Conservation (phyloP, 805 yeast species). For the Candida peoriensis region DNA sequence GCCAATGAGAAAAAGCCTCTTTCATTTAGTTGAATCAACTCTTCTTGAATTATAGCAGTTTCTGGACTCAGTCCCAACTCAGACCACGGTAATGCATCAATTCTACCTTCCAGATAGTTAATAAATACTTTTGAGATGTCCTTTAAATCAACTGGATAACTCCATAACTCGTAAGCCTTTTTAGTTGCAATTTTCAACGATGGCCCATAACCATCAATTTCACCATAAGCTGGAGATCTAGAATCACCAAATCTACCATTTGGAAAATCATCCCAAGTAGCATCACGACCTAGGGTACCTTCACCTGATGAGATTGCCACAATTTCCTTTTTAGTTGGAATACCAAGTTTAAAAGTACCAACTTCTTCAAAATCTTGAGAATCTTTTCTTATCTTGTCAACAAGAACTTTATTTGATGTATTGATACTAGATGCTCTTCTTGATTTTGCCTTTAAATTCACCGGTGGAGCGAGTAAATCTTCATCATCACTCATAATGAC, state of each 20-base stretch:
- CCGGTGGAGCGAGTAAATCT: constrained; percentile 3
- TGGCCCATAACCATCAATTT: constrained; percentile 96
- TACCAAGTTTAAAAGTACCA: constrained; percentile 18
- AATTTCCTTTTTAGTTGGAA: constrained; percentile 48
- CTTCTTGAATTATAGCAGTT: constrained; percentile 89
- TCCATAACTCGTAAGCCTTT: constrained; percentile 75
- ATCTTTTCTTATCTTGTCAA: constrained; percentile 26
- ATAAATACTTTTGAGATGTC: constrained; percentile 68
- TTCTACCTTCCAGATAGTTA: constrained; percentile 67
- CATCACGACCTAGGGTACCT: constrained; percentile 81
- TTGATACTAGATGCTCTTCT: constrained; percentile 21
- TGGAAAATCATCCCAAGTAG: constrained; percentile 96
- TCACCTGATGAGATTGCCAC: constrained; percentile 80
- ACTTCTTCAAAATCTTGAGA: constrained; percentile 20
- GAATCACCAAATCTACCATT: constrained; percentile 96
- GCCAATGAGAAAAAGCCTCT: constrained; percentile 81
- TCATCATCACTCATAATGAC: constrained; percentile 28
- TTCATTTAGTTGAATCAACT: constrained; percentile 71
- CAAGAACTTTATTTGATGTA: constrained; percentile 37
- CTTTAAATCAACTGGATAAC: constrained; percentile 52
- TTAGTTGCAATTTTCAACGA: constrained; percentile 68
- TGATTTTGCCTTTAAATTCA: constrained; percentile 4
- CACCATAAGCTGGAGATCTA: constrained; percentile 95
- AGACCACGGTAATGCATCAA: constrained; percentile 86
- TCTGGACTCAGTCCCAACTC: constrained; percentile 83